Conservation (phyloP, 2,329 filamentous ascomycete genomes). For the Stromatinia cepivora region DNA sequence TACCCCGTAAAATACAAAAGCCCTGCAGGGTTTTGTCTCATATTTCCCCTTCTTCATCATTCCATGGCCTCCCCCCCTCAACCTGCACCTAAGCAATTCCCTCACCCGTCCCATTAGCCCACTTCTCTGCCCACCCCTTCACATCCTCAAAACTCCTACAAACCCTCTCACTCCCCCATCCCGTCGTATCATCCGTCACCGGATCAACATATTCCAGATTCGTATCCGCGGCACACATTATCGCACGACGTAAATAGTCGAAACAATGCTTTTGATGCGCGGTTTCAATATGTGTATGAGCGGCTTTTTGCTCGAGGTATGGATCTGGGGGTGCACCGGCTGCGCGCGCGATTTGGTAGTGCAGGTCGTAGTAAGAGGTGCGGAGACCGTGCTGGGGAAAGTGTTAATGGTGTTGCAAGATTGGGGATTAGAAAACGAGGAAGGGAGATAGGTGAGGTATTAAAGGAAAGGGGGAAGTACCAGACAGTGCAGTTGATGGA, state of each 20-base stretch:
- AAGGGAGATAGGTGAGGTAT: background rate
- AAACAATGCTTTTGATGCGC: conserved; percentile 27
- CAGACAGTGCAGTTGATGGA: conserved; percentile 30
- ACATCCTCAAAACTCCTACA: conserved; percentile 28
- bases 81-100: conserved; percentile 4
- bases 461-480: conserved; percentile 1
- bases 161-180: conserved; percentile 25
- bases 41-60: too few species aligned
- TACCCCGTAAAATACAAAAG: background rate
- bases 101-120: conserved; percentile 11
- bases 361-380: conserved; percentile 5
- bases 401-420: background rate
- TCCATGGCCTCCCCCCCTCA: background rate
- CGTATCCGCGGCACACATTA: conserved; percentile 29
- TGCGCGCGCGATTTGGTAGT: background rate
- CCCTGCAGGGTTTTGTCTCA: background rate
- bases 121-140: conserved; percentile 23
- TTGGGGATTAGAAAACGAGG: background rate
- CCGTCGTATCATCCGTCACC: conserved; percentile 22
- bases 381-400: conserved; percentile 13
- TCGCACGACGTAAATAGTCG: conserved; percentile 27
- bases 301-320: conserved; percentile 14
- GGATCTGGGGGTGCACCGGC: background rate
- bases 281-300: conserved; percentile 1
- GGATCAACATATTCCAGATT: conserved; percentile 24